phyloP scores from a whole-genome alignment of 2,329 filamentous ascomycete species.

The Cercospora zeae-maydis region DNA sequence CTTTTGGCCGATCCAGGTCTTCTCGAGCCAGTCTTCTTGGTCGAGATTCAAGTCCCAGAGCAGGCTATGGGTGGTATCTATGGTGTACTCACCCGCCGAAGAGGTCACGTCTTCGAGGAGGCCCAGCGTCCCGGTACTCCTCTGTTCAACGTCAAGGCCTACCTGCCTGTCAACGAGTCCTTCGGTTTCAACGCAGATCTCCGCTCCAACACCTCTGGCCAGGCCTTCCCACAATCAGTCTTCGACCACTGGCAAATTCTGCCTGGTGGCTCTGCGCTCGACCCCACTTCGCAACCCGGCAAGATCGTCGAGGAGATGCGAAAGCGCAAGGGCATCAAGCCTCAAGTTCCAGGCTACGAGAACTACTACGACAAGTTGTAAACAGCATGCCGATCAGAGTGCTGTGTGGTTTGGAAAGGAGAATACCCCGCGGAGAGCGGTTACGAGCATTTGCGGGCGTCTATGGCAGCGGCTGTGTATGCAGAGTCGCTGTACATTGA shows the following conservation, averaged over 20 bases:
- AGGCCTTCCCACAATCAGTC: constrained; percentile 98
- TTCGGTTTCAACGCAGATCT: constrained; percentile 99
- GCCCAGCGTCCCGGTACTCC: constrained; percentile 98
- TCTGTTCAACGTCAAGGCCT: constrained; percentile 98
- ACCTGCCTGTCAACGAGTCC: constrained; percentile 93
- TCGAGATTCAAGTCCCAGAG: constrained; percentile 99
- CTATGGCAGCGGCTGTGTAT: constrained; percentile 19
- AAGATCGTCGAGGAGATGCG: constrained; percentile 82
- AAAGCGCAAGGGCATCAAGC: constrained; percentile 99
- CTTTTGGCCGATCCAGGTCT: constrained; percentile 89
- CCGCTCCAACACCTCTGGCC: constrained; percentile 85
- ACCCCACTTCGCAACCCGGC: constrained; percentile 76
- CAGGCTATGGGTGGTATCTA: constrained; percentile 99
- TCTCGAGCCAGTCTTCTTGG: constrained; percentile 95
- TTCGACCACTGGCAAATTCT: constrained; percentile 99
- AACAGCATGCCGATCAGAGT: constrained; percentile 19
- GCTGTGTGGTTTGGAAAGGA: constrained; percentile 16
- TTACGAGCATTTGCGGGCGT: constrained; percentile 24
- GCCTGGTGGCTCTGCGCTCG: constrained; percentile 87
- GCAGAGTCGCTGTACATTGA: constrained; percentile 17
- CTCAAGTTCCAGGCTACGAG: constrained; percentile 84
- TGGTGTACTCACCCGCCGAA: constrained; percentile 92
- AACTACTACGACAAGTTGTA: constrained; percentile 55
- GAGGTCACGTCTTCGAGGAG: constrained; percentile 99
- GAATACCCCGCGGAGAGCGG: constrained; percentile 16